Evolutionary conservation across 441 rosid species (phyloP), one percentile per base, ranked within the genome.

Genomic region (Populus tomentosa): DNA sequence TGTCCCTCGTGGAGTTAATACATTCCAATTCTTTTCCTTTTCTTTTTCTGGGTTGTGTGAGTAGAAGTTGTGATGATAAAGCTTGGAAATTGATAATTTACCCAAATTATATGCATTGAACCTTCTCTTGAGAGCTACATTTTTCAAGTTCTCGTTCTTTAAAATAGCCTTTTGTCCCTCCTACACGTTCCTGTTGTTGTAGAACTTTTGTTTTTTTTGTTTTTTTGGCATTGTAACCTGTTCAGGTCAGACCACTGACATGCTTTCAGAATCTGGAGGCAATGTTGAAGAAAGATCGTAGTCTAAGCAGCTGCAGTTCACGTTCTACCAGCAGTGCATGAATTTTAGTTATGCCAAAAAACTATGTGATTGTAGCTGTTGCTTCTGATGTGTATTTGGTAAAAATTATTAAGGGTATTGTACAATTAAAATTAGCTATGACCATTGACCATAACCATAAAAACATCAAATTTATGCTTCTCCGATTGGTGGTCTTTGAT

Each of bases 171-270:
- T 75, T 62, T 20, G 0, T 5, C 21, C 66, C 23, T 59, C n/a
- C n/a, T 67, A 10, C 42, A 30, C 4, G 20, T 16, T 68, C n/a
- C 42, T 35, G 18, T 0, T 30, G 18, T 73, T 32, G 13, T 38
- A 63, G 21, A 20, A 53, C 78, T 73, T 26, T 67, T 5, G 18
- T 13, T 42, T 53, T 69, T 56, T 63, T 42, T 53, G 63, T 56
- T 63, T 1, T 73, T 35, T 38, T 26, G 42, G 70, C 30, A 28
- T 28, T 28, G 40, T 76, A 20, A 83, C 59, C 18, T 30, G 0
- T 71, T 42, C 93, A 92, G 97, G 81, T 88, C 79, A 86, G 88
- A 82, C 92, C 95, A 72, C 72, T 90, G 86, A 88, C 85, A 82
- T 92, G 97, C 80, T 94, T 94, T 81, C 91, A 83, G 74, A 89